Base-by-base conservation (phyloP, 176 grass and related monocot genomes). In the Oryza longistaminata region DNA sequence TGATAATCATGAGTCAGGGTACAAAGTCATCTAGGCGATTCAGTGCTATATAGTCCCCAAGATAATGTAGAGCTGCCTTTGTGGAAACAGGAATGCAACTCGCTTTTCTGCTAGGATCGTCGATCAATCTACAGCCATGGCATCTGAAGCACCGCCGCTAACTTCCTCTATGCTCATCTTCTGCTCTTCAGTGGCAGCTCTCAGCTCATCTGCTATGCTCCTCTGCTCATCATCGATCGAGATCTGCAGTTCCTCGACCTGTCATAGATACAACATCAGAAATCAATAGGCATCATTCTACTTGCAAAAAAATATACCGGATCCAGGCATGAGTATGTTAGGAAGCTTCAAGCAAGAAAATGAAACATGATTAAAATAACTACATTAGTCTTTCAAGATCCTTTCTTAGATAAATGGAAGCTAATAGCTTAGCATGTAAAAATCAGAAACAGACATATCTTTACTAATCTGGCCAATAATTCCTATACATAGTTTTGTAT, bases 211-310 rank as follows among this genome's bases (percentile, higher is more conserved):
- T 25, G 88, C 85, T 82, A 88, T 80, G 75, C 66, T 91, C 92
- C 65, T 94, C 66, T 94, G 90, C 78, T 98, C 96, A 87, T 95
- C 93, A 81, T 98, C 91, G 6, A 88, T 85, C 0, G 89, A 93
- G 39, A 90, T 92, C 66, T 98, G 93, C 77, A 98, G 78, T 83
- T 95, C 93, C 11, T 98, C 96, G 22, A 98, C 91, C 93, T 98
- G 83, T 64, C 82, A 48, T 46, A 66, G 37, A 46, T 70, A 37
- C 9, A 19, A 21, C 7, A 82, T 21, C 81, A 77, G 21, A 24
- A 66, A 58, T 58, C 53, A 58, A 68, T 15, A 84, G 31, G 62
- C 9, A 74, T 69, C 26, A 67, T 27, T 77, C 17, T 42, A 85
- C 25, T 39, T 48, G 43, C 10, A 35, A 17, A 48, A 48, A 65